phyloP scores from a whole-genome alignment of 2,329 filamentous ascomycete species.

The Zymoseptoria ardabiliae region DNA sequence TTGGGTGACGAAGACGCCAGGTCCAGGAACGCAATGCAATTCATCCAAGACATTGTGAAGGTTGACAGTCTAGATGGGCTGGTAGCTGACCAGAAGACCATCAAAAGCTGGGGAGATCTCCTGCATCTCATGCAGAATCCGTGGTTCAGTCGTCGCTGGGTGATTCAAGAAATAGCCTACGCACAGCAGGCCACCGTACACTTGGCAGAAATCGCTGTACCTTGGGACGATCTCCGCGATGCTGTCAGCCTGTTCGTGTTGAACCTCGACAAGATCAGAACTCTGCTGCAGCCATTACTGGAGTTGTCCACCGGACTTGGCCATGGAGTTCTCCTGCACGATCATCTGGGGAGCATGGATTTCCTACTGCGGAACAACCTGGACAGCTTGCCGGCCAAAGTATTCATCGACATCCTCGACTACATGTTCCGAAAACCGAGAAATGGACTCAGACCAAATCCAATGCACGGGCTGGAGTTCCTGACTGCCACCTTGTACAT shows the following conservation, averaged over 20 bases:
- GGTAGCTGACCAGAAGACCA: neutral
- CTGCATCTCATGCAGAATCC: slow-evolving; percentile 4
- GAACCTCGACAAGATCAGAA: slow-evolving; percentile 3
- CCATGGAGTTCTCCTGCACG: neutral
- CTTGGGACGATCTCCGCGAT: slow-evolving; percentile 8
- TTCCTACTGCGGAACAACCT: neutral
- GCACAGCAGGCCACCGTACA: slow-evolving; percentile 6
- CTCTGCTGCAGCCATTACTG: neutral
- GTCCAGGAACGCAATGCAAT: slow-evolving; percentile 1
- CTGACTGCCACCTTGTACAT: slow-evolving; percentile 4
- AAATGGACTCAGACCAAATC: neutral
- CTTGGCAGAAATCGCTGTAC: slow-evolving; percentile 1
- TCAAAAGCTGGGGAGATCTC: slow-evolving; percentile 4
- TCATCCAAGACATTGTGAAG: slow-evolving; percentile 2
- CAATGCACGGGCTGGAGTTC: slow-evolving; percentile 3
- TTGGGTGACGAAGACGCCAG: slow-evolving; percentile 5
- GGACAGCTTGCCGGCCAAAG: slow-evolving; percentile 1
- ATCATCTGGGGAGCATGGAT: neutral
- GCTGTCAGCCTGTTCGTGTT: slow-evolving; percentile 5
- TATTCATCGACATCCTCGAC: slow-evolving; percentile 5
- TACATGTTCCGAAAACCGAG: slow-evolving; percentile 3
- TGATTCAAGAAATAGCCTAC: slow-evolving; percentile 12
- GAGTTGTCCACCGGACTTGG: neutral
- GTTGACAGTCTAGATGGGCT: neutral
- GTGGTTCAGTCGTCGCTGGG: slow-evolving; percentile 13